A percentile compares a stretch with the other conserved stretches of the same genome.
Evolutionary conservation across 2,329 filamentous ascomycete species (phyloP).

Genomic region (Cladorrhinum sp.): DNA sequence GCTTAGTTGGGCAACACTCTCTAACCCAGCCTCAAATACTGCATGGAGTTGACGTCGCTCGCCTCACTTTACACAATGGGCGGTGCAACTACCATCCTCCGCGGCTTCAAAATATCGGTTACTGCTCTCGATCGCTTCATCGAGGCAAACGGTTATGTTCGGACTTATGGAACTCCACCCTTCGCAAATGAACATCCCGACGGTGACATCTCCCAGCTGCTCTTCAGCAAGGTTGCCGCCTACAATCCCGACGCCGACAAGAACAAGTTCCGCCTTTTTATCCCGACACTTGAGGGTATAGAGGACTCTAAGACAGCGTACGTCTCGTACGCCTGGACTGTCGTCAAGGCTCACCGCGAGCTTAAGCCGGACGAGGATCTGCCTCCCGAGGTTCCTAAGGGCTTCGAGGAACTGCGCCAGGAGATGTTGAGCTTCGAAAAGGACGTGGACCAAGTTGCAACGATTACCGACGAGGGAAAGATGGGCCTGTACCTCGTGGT

Average conservation of each 20-base stretch:
- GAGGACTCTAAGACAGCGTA: neutral
- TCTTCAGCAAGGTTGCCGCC: neutral
- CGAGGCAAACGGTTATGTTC: neutral
- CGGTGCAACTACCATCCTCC: conserved; percentile 4
- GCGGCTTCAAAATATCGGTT: conserved; percentile 2
- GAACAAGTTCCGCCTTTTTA: neutral
- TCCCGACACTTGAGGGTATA: neutral
- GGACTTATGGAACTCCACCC: neutral
- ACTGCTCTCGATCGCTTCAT: neutral
- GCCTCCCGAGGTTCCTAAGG: no score
- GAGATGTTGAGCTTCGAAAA: neutral
- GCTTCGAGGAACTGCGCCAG: no score
- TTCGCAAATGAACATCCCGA: conserved; percentile 1
- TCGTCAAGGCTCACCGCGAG: no score
- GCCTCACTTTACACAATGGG: neutral
- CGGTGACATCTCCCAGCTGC: neutral
- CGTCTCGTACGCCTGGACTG: no score
- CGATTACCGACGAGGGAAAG: neutral
- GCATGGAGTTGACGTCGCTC: no score
- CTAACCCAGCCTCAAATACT: no score
- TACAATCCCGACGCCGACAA: neutral
- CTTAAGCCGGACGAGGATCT: no score
- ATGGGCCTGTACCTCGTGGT: conserved; percentile 3
- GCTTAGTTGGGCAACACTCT: no score
- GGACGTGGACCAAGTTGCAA: neutral